Percentiles rank a stretch among this genome's conserved stretches.
Evolutionary conservation across 176 grass and related monocot genomes (phyloP).

Genomic region (Hsuehochloa calcarea): DNA sequence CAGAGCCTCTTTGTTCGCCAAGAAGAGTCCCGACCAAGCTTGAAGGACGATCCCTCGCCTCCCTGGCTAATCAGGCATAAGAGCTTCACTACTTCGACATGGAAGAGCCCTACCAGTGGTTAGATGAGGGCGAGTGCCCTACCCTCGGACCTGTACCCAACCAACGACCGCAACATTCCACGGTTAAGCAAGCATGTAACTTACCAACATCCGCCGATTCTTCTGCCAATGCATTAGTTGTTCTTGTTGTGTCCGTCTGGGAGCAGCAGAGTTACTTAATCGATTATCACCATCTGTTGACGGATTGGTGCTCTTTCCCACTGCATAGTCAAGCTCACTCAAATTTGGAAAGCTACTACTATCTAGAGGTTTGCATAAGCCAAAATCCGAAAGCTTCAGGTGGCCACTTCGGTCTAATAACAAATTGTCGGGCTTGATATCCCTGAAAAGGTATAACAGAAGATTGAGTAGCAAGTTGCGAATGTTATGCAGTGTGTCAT

Average conservation of each 20-base stretch:
- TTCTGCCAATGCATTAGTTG: conserved; percentile 95
- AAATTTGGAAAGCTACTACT: conserved; percentile 83
- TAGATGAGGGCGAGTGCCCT: too few species aligned
- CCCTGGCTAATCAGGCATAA: too few species aligned
- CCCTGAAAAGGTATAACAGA: conserved; percentile 64
- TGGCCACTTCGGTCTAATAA: conserved; percentile 87
- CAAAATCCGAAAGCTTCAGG: conserved; percentile 97
- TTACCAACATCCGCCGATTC: conserved; percentile 79
- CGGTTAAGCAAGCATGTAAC: conserved; percentile 18
- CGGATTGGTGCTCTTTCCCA: conserved; percentile 47
- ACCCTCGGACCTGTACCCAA: too few species aligned
- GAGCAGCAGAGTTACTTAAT: conserved; percentile 46
- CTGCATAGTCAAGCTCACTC: conserved; percentile 57
- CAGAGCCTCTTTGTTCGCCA: too few species aligned
- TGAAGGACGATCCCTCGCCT: too few species aligned
- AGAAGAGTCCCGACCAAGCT: too few species aligned
- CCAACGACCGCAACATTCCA: background rate
- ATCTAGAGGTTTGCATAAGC: conserved; percentile 94
- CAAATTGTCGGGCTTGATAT: conserved; percentile 98
- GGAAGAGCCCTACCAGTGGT: too few species aligned
- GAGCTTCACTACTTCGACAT: too few species aligned
- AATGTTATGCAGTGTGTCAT: background rate
- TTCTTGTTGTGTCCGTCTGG: conserved; percentile 81
- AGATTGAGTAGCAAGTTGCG: conserved; percentile 2
- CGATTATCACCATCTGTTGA: conserved; percentile 50